phyloP scores from a whole-genome alignment of 2,329 filamentous ascomycete genomes.

The Fusarium verticillioides region DNA sequence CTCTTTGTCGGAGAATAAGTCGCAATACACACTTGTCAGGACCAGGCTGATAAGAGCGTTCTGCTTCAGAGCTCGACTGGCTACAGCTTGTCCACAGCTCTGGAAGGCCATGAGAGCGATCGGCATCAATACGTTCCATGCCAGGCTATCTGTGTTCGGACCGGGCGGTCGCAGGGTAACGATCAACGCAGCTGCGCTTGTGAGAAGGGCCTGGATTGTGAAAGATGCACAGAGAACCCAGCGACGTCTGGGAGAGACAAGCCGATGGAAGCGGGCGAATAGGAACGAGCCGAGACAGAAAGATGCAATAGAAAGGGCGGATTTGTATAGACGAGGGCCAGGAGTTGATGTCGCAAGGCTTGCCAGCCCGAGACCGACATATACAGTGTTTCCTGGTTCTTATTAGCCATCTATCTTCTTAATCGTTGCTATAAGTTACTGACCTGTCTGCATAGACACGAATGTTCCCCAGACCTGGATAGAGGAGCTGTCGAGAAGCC shows the following conservation, averaged over 20 bases:
- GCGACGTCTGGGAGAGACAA: slow-evolving; percentile 66
- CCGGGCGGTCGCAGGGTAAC: slow-evolving; percentile 58
- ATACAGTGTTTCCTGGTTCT: slow-evolving; percentile 76
- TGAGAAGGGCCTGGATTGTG: slow-evolving; percentile 60
- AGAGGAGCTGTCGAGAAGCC: slow-evolving; percentile 79
- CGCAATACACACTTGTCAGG: slow-evolving; percentile 83
- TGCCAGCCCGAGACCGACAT: slow-evolving; percentile 73
- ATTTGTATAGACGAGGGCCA: slow-evolving; percentile 60
- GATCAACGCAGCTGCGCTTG: slow-evolving; percentile 63
- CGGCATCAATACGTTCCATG: slow-evolving; percentile 72
- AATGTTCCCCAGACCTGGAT: slow-evolving; percentile 83
- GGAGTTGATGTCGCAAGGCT: slow-evolving; percentile 51
- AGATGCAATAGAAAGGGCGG: slow-evolving; percentile 71
- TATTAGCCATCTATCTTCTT: not conserved
- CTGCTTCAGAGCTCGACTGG: slow-evolving; percentile 74
- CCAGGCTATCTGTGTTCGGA: slow-evolving; percentile 54
- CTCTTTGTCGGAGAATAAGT: slow-evolving; percentile 74
- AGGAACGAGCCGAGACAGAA: slow-evolving; percentile 79
- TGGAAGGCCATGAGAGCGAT: slow-evolving; percentile 80
- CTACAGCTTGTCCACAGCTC: slow-evolving; percentile 81
- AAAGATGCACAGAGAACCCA: slow-evolving; percentile 74
- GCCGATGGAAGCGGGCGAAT: slow-evolving; percentile 76
- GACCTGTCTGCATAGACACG: slow-evolving; percentile 85
- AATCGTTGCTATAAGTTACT: slow-evolving; percentile 33
- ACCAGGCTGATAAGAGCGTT: slow-evolving; percentile 81